Evolutionary conservation across 1,284 basidiomycete genomes (phyloP), one percentile per base, ranked within the genome.

Genomic region (Ceratobasidium sp.): DNA sequence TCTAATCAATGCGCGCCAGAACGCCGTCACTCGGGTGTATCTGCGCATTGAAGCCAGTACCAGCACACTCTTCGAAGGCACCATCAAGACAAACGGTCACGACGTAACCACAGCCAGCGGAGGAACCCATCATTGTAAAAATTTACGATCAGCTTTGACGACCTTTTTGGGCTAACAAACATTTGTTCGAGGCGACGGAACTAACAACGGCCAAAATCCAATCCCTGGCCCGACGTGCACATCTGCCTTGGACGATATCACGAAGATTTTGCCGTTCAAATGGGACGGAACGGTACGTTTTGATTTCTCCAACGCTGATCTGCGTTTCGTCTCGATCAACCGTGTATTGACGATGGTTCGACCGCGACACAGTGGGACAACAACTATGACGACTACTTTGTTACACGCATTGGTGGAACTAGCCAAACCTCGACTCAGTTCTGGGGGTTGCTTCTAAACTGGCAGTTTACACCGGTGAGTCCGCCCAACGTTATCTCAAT

Each of bases 371-470:
- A 67, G 62, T 67, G 23, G 28, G 41, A 45, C 52, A 34, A 36
- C 23, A n/a, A 21, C 18, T 57, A 30, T n/a, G 65, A 69, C 26
- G 65, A 58, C 21, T 69, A 30, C 53, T 46, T 69, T 58, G 65
- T 69, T 57, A 58, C 52, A 45, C 52, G 41, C 12, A 46, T 69
- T 53, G 52, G 65, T 32, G 39, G 52, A 55, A 23, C 48, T 14
- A 36, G 30, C 3, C 34, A 52, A 41, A 67, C 62, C 14, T 21
- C 16, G 4, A 52, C 48, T 21, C 62, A 67, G 30, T 67, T 67
- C 34, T 67, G 62, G 62, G 48, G 62, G 16, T 3, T 55, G 9
- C 32, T 65, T 1, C 18, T 65, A 14, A 39, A 65, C 21, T 53
- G 62, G 48, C 48, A 67, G 36, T 67, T 67, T 30, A 67, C 50